phyloP scores from a whole-genome alignment of 2,329 filamentous ascomycete genomes.

The Thelonectria rubi region DNA sequence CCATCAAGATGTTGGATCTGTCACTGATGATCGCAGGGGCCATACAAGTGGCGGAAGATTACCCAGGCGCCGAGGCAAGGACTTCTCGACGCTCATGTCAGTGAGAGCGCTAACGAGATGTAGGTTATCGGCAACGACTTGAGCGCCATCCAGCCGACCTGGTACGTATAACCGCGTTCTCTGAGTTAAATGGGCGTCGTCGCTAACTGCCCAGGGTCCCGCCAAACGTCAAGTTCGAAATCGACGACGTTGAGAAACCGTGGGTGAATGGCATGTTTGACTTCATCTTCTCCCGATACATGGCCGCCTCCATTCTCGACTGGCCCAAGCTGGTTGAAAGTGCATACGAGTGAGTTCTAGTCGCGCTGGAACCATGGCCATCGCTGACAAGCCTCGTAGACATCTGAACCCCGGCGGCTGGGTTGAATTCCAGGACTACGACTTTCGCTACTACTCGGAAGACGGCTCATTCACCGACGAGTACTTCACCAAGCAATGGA shows the following conservation, averaged over 20 bases:
- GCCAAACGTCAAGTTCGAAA: not conserved
- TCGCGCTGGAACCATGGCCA: too few species aligned
- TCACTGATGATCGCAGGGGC: slow-evolving; percentile 41
- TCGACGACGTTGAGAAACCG: slow-evolving; percentile 48
- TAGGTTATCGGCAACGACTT: slow-evolving; percentile 45
- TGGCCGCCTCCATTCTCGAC: slow-evolving; percentile 46
- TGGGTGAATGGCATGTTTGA: slow-evolving; percentile 46
- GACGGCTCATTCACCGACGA: slow-evolving; percentile 40
- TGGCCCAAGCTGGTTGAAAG: slow-evolving; percentile 40
- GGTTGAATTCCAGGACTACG: slow-evolving; percentile 44
- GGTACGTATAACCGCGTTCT: slow-evolving; percentile 21
- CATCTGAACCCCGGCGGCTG: slow-evolving; percentile 50
- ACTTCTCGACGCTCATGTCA: slow-evolving; percentile 30
- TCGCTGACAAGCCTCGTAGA: not conserved
- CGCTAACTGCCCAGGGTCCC: not conserved
- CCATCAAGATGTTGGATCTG: too few species aligned
- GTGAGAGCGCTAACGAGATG: not conserved
- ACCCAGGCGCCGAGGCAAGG: slow-evolving; percentile 30
- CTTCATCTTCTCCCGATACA: slow-evolving; percentile 48
- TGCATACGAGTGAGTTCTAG: slow-evolving; percentile 32
- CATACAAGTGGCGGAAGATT: slow-evolving; percentile 50
- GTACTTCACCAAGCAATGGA: slow-evolving; percentile 36
- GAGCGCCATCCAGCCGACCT: slow-evolving; percentile 44
- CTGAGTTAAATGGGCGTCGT: too few species aligned
- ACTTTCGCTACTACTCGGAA: slow-evolving; percentile 41